phyloP scores from a whole-genome alignment of 345 rosid species.

The Linum tenue region DNA sequence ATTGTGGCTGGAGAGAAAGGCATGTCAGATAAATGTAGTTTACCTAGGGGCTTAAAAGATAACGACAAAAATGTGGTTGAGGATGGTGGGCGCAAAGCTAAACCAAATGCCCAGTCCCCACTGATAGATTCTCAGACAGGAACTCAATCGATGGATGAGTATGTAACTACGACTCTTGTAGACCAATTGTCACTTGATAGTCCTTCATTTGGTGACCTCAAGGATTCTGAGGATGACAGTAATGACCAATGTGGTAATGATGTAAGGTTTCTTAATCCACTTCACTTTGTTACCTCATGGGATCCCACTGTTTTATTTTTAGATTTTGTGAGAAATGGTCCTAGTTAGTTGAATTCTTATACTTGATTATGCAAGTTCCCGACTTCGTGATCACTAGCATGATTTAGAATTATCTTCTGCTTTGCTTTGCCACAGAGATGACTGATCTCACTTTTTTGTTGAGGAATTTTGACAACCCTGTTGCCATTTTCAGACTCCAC shows the following conservation, averaged over 20 bases:
- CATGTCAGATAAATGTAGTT: slow-evolving; percentile 9
- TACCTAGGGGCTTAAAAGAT: slow-evolving; percentile 11
- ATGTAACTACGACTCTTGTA: slow-evolving; percentile 19
- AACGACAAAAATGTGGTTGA: slow-evolving; percentile 18
- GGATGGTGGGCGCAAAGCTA: slow-evolving; percentile 12
- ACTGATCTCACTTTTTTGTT: neutral
- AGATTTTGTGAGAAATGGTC: neutral
- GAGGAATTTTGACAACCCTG: neutral
- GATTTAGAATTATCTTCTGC: neutral
- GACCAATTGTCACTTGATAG: slow-evolving; percentile 33
- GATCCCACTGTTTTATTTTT: neutral
- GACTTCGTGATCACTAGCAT: too few relatives aligned
- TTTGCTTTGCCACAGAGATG: neutral
- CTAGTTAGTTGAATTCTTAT: neutral
- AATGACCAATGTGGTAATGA: slow-evolving; percentile 26
- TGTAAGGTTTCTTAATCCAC: slow-evolving; percentile 22
- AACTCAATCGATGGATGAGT: slow-evolving; percentile 11
- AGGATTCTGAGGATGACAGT: slow-evolving; percentile 39
- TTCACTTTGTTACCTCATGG: neutral
- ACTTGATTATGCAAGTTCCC: neutral
- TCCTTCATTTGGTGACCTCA: slow-evolving; percentile 39
- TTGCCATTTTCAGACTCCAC: slow-evolving; percentile 27
- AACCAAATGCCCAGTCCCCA: slow-evolving; percentile 14
- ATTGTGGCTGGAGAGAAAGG: slow-evolving; percentile 18
- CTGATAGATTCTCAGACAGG: slow-evolving; percentile 14